phyloP scores from a whole-genome alignment of 306 rosid genomes.

The Morella rubra region DNA sequence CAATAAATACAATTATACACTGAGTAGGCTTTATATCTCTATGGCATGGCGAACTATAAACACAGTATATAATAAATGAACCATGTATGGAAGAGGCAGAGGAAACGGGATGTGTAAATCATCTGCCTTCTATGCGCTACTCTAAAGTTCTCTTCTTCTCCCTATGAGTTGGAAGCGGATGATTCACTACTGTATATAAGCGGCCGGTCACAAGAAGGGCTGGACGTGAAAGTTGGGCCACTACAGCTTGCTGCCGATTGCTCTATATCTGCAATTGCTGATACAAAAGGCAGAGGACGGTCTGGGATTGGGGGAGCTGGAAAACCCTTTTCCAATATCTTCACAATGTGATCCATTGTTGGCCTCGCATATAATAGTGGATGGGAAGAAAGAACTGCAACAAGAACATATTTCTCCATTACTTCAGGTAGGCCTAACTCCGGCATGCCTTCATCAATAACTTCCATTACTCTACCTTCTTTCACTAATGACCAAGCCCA shows the following conservation, averaged over 20 bases:
- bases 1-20: too few relatives aligned
- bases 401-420: constrained; percentile 15
- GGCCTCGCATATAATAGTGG: neutral
- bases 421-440: neutral
- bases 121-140: neutral
- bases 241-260: neutral
- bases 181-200: neutral
- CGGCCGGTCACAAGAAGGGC: neutral
- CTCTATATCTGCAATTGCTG: neutral
- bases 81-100: neutral
- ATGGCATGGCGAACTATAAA: too few relatives aligned
- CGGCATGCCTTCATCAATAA: constrained; percentile 6
- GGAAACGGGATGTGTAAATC: neutral
- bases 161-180: neutral
- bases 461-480: constrained; percentile 7
- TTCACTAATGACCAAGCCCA: constrained; percentile 19
- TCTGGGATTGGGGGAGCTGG: neutral
- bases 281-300: neutral
- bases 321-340: constrained; percentile 1
- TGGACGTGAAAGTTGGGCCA: neutral
- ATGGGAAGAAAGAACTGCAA: constrained; percentile 14
- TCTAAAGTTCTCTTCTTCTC: neutral
- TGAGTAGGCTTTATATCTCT: too few relatives aligned
- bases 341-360: constrained; percentile 8
- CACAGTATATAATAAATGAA: neutral